Evolutionary conservation across 148 eudicot species (phyloP).

Genomic region (Spergularia marina): DNA sequence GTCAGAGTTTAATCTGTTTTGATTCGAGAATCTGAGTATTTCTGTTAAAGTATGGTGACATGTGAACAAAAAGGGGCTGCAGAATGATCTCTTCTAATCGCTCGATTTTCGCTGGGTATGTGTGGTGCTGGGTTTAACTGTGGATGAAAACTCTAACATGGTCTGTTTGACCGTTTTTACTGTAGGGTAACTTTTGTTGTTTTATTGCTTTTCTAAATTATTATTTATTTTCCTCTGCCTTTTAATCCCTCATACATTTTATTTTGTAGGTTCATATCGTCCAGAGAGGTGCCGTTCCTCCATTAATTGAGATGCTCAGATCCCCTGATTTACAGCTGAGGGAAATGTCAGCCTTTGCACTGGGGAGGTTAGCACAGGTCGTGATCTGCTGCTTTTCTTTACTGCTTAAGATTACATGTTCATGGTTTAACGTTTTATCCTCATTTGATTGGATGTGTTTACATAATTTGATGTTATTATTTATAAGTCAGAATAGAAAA

Average conservation of each 20-base stretch:
- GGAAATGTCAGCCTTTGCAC: constrained; percentile 96
- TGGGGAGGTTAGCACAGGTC: constrained; percentile 97
- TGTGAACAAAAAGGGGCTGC: too few relatives aligned
- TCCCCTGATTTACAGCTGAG: constrained; percentile 66
- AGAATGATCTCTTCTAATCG: too few relatives aligned
- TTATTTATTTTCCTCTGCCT: background rate
- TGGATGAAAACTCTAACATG: too few relatives aligned
- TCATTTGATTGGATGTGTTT: constrained; percentile 2
- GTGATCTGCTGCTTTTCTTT: constrained; percentile 3
- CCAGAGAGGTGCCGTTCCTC: constrained; percentile 90
- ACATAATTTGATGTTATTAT: background rate
- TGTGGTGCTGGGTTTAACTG: too few relatives aligned
- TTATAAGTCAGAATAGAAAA: background rate
- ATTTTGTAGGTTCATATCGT: constrained; percentile 74
- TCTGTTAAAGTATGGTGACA: too few relatives aligned
- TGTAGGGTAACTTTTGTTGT: background rate
- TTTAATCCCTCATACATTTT: background rate
- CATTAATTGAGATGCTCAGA: constrained; percentile 81
- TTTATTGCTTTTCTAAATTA: background rate
- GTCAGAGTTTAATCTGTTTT: too few relatives aligned
- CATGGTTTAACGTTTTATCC: background rate
- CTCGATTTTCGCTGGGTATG: too few relatives aligned
- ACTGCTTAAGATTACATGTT: background rate
- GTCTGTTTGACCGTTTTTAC: too few relatives aligned
- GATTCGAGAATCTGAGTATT: too few relatives aligned